Base-by-base conservation (phyloP, 495 filamentous ascomycete genomes). In the Xylaria bambusicola region DNA sequence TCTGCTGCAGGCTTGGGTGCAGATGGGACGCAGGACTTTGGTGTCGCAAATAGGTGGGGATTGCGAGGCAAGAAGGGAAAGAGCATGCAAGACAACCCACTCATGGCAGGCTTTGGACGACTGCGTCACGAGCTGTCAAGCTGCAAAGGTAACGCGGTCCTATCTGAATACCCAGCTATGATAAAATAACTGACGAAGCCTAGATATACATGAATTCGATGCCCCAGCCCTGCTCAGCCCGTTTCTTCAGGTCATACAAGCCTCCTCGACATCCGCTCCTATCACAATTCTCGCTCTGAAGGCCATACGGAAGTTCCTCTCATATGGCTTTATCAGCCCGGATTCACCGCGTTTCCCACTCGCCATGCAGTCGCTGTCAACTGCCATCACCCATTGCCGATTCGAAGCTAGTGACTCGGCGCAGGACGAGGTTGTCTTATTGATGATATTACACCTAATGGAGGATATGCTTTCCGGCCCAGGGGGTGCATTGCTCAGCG, bases 21-120 rank as follows among this genome's bases (percentile, higher is more conserved):
- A 1, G 75, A 79, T 40, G 69, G 66, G 20, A 46, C 68, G 6
- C 64, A 67, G 49, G 80, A 84, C 35, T 66, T 77, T 10, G 80
- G 75, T 12, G 59, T 77, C 45, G 67, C 77, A 6, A 85, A 83
- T 46, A 74, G 84, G 71, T 99, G 94, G 94, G 94, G 94, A 1
- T 72, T 97, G 58, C 81, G 95, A 65, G 94, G 94, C 51, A 97
- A 96, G 85, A 97, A 92, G 73, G 95, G 94, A 33, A 95, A 92
- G 82, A 97, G 92, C 76, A 90, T 97, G 82, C 91, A 97, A 79
- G 94, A 99, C 76, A 97, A 98, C 68, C 95, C 94, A 35, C 81
- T 99, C 62, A 96, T 99, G 79, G 87, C 90, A 52, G 93, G 92
- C 9, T 99, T 99, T 74, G 91, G 93, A 55, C 86, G 90, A 56